phyloP scores from a whole-genome alignment of 129 eudicot genomes.

The Scalesia atractyloides region DNA sequence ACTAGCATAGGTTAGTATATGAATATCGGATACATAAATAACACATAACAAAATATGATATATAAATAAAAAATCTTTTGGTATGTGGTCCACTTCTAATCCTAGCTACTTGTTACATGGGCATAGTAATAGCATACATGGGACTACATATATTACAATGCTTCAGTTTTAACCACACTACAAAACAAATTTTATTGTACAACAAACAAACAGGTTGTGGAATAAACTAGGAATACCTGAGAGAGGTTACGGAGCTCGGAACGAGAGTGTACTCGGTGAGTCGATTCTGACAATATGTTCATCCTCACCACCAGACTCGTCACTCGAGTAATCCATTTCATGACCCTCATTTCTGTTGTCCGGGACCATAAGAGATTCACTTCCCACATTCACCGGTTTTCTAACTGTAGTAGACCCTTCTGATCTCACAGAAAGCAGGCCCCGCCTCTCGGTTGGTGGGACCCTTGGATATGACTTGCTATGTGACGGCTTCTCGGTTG shows the following conservation, averaged over 20 bases:
- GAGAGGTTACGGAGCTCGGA: slow-evolving; percentile 41
- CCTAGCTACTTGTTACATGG: too few relatives aligned
- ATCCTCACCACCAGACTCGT: slow-evolving; percentile 83
- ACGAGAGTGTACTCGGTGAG: slow-evolving; percentile 86
- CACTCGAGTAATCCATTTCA: slow-evolving; percentile 60
- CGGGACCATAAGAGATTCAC: slow-evolving; percentile 1
- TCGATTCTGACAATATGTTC: slow-evolving; percentile 81
- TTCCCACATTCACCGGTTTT: slow-evolving; percentile 30
- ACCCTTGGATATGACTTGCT: slow-evolving; percentile 64
- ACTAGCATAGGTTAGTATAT: too few relatives aligned
- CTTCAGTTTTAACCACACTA: not conserved
- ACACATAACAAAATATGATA: too few relatives aligned
- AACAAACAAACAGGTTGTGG: not conserved
- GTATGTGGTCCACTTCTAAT: too few relatives aligned
- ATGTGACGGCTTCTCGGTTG: slow-evolving; percentile 37
- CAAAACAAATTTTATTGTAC: not conserved
- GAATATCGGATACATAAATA: too few relatives aligned
- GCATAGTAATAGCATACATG: not conserved
- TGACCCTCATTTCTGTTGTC: slow-evolving; percentile 19
- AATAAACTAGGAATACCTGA: not conserved
- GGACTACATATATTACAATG: not conserved
- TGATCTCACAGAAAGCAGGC: slow-evolving; percentile 60
- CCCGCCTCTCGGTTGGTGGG: slow-evolving; percentile 37
- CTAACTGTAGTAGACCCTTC: slow-evolving; percentile 70
- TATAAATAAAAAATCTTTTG: too few relatives aligned